Conservation (phyloP, 1,284 basidiomycete genomes). For the Pholiota adiposa region DNA sequence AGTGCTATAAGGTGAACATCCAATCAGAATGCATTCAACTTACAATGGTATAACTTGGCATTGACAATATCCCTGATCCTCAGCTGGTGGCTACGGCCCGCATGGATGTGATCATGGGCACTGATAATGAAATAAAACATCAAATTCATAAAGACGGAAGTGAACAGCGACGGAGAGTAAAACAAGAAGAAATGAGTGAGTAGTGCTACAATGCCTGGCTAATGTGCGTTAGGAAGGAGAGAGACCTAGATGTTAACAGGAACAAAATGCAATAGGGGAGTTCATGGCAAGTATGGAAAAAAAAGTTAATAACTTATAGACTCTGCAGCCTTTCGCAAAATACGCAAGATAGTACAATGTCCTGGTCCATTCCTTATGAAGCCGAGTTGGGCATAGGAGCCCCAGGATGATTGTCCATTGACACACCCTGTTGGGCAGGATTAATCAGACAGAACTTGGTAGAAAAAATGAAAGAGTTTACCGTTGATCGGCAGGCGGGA, state of each 20-base stretch:
- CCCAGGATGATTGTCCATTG: constrained; percentile 19
- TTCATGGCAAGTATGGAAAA: constrained; percentile 3
- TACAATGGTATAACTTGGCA: no score
- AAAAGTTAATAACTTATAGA: constrained; percentile 3
- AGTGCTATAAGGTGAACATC: no score
- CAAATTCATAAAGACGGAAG: neutral
- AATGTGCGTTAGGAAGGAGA: constrained; percentile 2
- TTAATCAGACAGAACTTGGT: neutral
- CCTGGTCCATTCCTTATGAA: constrained; percentile 4
- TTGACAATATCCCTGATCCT: no score
- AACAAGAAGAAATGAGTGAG: constrained; percentile 12
- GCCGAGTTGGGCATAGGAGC: constrained; percentile 10
- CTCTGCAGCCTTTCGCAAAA: neutral
- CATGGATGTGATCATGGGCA: no score
- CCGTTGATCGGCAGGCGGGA: constrained; percentile 83
- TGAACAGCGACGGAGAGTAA: constrained; percentile 4
- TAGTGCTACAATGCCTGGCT: constrained; percentile 17
- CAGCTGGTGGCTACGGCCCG: no score
- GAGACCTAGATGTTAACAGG: neutral
- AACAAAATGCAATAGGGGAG: neutral
- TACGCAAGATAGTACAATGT: constrained; percentile 5
- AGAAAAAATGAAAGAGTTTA: constrained; percentile 31
- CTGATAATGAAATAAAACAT: neutral
- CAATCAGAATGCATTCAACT: no score
- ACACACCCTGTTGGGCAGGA: constrained; percentile 26